Percentiles rank a stretch among this genome's conserved stretches.
Evolutionary conservation across 352 stramenopile species (phyloP).

Genomic region (Globisporangium takayamanum): DNA sequence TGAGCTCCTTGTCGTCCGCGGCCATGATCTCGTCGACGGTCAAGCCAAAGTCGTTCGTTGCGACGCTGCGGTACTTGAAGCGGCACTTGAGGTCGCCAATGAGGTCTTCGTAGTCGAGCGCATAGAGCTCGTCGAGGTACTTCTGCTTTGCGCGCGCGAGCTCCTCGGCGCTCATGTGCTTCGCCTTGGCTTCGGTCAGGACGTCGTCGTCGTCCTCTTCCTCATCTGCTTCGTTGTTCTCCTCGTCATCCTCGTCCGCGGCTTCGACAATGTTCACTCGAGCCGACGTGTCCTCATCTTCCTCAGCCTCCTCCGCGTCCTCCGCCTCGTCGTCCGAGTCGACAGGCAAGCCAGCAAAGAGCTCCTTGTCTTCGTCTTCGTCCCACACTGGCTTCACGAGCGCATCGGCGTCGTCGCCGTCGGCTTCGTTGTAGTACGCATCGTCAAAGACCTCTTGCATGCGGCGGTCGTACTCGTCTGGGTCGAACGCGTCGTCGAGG

Average conservation of each 20-base stretch:
- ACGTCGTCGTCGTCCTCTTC: constrained; percentile 47
- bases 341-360: constrained; percentile 67
- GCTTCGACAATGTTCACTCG: constrained; percentile 17
- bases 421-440: constrained; percentile 92
- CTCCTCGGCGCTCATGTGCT: constrained; percentile 52
- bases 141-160: constrained; percentile 85
- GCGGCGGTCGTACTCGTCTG: constrained; percentile 93
- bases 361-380: constrained; percentile 77
- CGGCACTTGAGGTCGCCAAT: constrained; percentile 96
- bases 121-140: constrained; percentile 96
- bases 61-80: constrained; percentile 97
- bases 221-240: constrained; percentile 26
- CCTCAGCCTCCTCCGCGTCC: constrained; percentile 14
- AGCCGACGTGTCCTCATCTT: constrained; percentile 28
- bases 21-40: constrained; percentile 97
- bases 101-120: constrained; percentile 98
- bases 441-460: constrained; percentile 98
- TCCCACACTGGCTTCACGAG: constrained; percentile 76
- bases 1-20: constrained; percentile 94
- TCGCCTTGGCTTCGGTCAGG: constrained; percentile 31
- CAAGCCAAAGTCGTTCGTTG: constrained; percentile 95
- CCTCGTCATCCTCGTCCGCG: constrained; percentile 21
- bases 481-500: constrained; percentile 95
- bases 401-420: constrained; percentile 33
- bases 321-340: constrained; percentile 62